Evolutionary conservation across 805 yeast genomes (phyloP).

Genomic region (Candida lessepsii): DNA sequence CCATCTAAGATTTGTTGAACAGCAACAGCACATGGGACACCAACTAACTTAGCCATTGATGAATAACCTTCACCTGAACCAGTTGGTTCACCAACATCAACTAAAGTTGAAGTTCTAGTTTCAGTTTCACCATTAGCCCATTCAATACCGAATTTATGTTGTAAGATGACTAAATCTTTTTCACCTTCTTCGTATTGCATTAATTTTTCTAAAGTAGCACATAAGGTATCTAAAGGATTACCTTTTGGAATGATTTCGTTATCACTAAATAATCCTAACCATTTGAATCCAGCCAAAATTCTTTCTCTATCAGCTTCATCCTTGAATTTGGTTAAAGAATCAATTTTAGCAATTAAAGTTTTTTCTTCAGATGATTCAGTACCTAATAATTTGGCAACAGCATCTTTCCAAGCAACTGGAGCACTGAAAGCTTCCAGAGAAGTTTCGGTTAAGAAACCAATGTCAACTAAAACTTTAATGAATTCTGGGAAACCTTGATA

Average conservation of each 20-base stretch:
- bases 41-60: constrained; percentile 97
- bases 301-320: constrained; percentile 79
- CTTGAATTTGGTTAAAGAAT: constrained; percentile 76
- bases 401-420: constrained; percentile 82
- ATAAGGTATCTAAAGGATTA: constrained; percentile 91
- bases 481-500: constrained; percentile 99
- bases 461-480: constrained; percentile 89
- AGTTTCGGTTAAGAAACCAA: constrained; percentile 86
- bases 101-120: constrained; percentile 91
- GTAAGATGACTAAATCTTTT: constrained; percentile 91
- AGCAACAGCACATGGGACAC: constrained; percentile 98
- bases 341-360: constrained; percentile 76
- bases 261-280: constrained; percentile 91
- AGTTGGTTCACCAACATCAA: constrained; percentile 81
- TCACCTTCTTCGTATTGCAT: constrained; percentile 96
- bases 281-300: constrained; percentile 82
- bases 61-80: constrained; percentile 63
- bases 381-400: constrained; percentile 71
- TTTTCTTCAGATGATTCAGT: constrained; percentile 66
- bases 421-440: constrained; percentile 56
- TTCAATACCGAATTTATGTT: constrained; percentile 96
- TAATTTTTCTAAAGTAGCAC: constrained; percentile 92
- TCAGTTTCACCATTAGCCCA: constrained; percentile 92
- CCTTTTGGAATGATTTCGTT: constrained; percentile 80
- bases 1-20: constrained; percentile 83